These are phyloP conservation scores for Thielaviopsis punctulata DNA, from an alignment of 2,329 filamentous ascomycete genomes.

Conservation along the genomic window DNA sequence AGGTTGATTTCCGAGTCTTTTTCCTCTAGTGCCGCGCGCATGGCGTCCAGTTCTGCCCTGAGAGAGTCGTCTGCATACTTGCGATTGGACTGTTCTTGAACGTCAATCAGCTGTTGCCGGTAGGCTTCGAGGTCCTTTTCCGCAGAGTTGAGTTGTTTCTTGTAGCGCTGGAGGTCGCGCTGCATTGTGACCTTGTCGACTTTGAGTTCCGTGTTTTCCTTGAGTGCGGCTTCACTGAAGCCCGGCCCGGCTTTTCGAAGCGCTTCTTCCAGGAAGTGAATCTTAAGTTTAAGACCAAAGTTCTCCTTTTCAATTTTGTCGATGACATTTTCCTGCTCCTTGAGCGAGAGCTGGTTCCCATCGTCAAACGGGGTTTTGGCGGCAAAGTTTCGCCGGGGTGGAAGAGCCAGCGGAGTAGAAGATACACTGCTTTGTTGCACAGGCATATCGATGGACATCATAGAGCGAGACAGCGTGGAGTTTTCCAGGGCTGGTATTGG, in stretches of 20 bases:
- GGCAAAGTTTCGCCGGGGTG: conserved; percentile 41
- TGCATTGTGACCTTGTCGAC: conserved; percentile 83
- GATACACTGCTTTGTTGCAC: conserved; percentile 63
- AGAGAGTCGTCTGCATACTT: conserved; percentile 57
- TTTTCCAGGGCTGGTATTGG: conserved; percentile 57
- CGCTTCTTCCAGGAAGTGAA: conserved; percentile 88
- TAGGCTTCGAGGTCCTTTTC: conserved; percentile 79
- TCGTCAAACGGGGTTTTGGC: conserved; percentile 58
- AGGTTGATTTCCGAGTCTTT: conserved; percentile 44
- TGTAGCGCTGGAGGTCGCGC: conserved; percentile 68
- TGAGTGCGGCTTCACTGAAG: conserved; percentile 73
- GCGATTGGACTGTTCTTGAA: conserved; percentile 65
- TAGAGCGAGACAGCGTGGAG: conserved; percentile 49
- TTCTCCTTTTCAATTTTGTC: conserved; percentile 97
- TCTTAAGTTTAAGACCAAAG: conserved; percentile 90
- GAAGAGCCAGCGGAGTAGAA: conserved; percentile 62
- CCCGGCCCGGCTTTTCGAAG: conserved; percentile 74
- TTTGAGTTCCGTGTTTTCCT: conserved; percentile 92
- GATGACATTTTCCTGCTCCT: conserved; percentile 90
- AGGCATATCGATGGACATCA: conserved; percentile 47
- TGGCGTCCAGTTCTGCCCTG: conserved; percentile 38
- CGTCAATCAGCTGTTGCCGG: conserved; percentile 61
- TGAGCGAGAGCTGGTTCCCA: conserved; percentile 76
- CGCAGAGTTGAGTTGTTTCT: conserved; percentile 65
- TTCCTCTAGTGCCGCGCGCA: conserved; percentile 39